Evolutionary conservation across 164 flowering plant species (phyloP), one percentile per base, ranked within the genome.

Genomic region (Vitis labrusca): DNA sequence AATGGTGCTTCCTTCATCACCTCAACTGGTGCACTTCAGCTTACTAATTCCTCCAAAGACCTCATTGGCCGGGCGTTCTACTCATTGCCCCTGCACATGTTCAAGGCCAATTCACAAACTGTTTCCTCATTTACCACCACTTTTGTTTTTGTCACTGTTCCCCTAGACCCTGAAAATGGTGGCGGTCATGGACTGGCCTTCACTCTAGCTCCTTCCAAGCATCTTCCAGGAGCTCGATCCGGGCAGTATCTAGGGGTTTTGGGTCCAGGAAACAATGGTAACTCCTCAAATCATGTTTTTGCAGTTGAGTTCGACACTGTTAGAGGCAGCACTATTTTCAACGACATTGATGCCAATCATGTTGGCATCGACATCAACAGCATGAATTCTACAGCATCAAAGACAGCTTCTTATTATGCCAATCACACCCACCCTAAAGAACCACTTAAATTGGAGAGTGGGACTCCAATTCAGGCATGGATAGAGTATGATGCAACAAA

Each of bases 291-390:
- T 49, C 79, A 67, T 37, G 7, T 81, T 3, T 47, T 75, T 13
- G 81, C 81, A 1, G 61, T 81, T 2, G 81, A 81, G 52, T 54
- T 81, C 6, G 84, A 81, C 50, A 70, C 81, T 15, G 37, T 65
- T 3, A 51, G 63, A 13, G 63, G 3, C 48, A 23, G 27, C 27
- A 23, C 27, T 23, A 23, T 23, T 1, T 7, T 27, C 15, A 57
- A 57, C 19, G 70, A 67, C 48, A 67, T 67, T 3, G 16, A 67
- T 48, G 29, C 3, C 17, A 67, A 67, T 17, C 70, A 67, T 12
- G 70, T 58, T 16, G 70, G 70, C 11, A 55, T 67, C 16, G 70
- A 67, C 23, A 44, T 67, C 27, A 67, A 67, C 47, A 53, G 70
- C 14, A 11, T 67, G 16, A 49, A 5, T 17, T 67, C 70, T 1